A percentile compares a stretch with the other conserved stretches of the same genome.
These are phyloP conservation scores for Salvia sclarea DNA, from an alignment of 305 asterid genomes.

Conservation along the genomic window DNA sequence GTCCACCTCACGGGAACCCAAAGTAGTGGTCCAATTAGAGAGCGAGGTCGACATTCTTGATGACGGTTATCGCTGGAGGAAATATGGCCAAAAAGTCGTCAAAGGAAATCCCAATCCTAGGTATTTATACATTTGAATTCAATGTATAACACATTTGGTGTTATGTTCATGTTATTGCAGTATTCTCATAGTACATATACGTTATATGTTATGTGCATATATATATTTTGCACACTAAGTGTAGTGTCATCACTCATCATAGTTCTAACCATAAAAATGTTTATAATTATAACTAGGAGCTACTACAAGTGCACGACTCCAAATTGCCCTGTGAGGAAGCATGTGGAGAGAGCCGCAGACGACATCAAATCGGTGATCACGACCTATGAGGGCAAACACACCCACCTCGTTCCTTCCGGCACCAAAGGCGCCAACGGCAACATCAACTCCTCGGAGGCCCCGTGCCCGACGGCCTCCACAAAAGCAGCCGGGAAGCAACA, in stretches of 20 bases:
- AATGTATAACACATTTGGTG: too few relatives aligned
- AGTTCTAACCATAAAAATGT: too few relatives aligned
- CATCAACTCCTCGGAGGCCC: slow-evolving; percentile 27
- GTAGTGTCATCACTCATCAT: too few relatives aligned
- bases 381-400: slow-evolving; percentile 83
- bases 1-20: slow-evolving; percentile 60
- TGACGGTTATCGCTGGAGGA: slow-evolving; percentile 88
- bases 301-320: slow-evolving; percentile 85
- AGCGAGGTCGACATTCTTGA: slow-evolving; percentile 75
- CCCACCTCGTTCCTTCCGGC: slow-evolving; percentile 60
- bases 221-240: too few relatives aligned
- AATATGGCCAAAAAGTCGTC: slow-evolving; percentile 86
- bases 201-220: too few relatives aligned
- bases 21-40: slow-evolving; percentile 66
- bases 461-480: slow-evolving; percentile 17
- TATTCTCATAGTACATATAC: too few relatives aligned
- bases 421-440: too few relatives aligned
- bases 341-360: slow-evolving; percentile 75
- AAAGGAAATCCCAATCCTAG: slow-evolving; percentile 93
- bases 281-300: slow-evolving; percentile 48
- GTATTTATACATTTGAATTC: too few relatives aligned
- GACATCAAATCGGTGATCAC: slow-evolving; percentile 64
- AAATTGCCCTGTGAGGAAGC: slow-evolving; percentile 75
- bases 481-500: background rate
- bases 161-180: too few relatives aligned